Evolutionary conservation across 1,139 yeast genomes (phyloP).

Genomic region (Dujonia santamariae): DNA sequence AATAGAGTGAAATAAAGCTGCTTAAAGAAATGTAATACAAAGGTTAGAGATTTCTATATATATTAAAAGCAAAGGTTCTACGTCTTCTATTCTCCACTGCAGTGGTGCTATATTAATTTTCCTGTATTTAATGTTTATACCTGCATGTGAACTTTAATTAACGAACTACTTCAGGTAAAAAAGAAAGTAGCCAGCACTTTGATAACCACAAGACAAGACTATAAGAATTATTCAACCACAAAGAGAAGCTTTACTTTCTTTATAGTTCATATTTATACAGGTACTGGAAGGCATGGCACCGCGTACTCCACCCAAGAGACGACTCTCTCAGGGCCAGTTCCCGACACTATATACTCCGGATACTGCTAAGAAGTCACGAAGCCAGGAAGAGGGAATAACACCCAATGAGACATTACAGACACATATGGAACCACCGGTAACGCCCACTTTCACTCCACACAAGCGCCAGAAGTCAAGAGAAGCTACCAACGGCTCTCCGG

Average conservation of each 20-base stretch:
- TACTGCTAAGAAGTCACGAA: conserved; percentile 4
- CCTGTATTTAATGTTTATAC: background rate
- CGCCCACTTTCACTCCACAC: background rate
- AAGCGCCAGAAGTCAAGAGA: no score
- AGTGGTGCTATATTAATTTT: no score
- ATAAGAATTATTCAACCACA: background rate
- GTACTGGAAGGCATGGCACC: conserved; percentile 1
- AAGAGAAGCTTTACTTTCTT: background rate
- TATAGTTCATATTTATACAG: background rate
- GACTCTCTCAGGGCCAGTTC: conserved; percentile 2
- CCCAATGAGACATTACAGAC: background rate
- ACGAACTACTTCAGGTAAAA: conserved; percentile 3
- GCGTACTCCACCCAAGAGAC: conserved; percentile 6
- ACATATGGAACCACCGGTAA: background rate
- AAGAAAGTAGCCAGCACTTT: conserved; percentile 1
- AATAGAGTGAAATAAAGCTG: no score
- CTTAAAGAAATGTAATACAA: no score
- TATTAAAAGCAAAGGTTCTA: no score
- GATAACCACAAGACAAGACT: background rate
- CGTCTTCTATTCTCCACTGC: no score
- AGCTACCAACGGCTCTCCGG: conserved; percentile 1
- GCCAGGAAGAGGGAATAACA: no score
- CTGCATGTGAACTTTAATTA: conserved; percentile 1
- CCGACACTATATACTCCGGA: conserved; percentile 6
- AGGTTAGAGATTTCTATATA: no score